Conservation (phyloP, 2,329 filamentous ascomycete genomes). For the Plectosphaerella sp. region DNA sequence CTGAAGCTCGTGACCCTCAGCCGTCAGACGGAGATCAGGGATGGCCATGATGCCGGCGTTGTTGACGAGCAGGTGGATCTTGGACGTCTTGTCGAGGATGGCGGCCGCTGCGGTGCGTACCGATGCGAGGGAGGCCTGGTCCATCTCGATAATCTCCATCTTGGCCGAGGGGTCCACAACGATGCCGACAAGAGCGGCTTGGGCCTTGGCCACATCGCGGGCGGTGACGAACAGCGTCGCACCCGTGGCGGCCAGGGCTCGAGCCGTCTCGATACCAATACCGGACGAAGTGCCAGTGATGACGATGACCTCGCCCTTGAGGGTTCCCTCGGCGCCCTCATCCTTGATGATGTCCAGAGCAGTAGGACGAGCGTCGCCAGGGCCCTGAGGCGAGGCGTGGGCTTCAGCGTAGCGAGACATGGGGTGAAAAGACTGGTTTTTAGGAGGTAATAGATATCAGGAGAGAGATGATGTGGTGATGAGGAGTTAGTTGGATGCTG, state of each 20-base stretch:
- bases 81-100: conserved; percentile 20
- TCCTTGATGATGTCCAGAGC: conserved; percentile 33
- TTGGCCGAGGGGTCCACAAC: conserved; percentile 4
- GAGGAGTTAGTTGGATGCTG: too few relatives aligned
- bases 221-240: conserved; percentile 17
- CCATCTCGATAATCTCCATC: conserved; percentile 25
- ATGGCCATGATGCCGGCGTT: conserved; percentile 37
- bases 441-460: too few relatives aligned
- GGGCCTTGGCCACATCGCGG: conserved; percentile 18
- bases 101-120: conserved; percentile 29
- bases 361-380: conserved; percentile 34
- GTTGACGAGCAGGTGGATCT: conserved; percentile 38
- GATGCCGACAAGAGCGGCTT: conserved; percentile 15
- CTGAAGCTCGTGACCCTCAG: conserved; percentile 37
- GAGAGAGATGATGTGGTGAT: too few relatives aligned
- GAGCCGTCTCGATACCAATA: conserved; percentile 38
- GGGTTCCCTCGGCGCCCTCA: conserved; percentile 24
- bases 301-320: conserved; percentile 31
- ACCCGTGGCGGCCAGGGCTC: conserved; percentile 34
- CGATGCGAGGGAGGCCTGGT: conserved; percentile 23
- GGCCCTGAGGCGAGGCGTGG: conserved; percentile 30
- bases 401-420: conserved; percentile 10
- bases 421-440: neutral
- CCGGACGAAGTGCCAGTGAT: conserved; percentile 40
- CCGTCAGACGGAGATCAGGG: conserved; percentile 24